Percentiles rank a stretch among this genome's conserved stretches.
phyloP scores from a whole-genome alignment of 768 basidiomycete genomes.

The Porphyrellus cyaneotinctus region DNA sequence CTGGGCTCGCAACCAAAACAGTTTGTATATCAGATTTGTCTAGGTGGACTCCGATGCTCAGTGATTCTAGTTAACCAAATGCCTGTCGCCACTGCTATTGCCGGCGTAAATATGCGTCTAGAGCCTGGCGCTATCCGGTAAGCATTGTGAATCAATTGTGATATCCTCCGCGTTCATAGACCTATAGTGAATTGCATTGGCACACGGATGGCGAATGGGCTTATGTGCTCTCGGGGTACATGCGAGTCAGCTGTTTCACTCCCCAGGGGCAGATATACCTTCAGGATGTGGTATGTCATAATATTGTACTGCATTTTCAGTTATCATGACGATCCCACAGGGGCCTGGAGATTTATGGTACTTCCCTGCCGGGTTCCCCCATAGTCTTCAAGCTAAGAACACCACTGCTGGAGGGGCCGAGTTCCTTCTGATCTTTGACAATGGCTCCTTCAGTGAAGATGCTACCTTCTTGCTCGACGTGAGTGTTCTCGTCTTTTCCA shows the following conservation, averaged over 20 bases:
- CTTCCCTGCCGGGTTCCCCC: constrained; percentile 55
- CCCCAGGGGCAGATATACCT: constrained; percentile 50
- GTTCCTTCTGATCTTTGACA: constrained; percentile 47
- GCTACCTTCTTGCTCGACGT: constrained; percentile 46
- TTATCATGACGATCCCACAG: constrained; percentile 15
- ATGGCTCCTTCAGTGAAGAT: constrained; percentile 50
- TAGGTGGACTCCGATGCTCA: not conserved
- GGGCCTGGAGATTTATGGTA: constrained; percentile 52
- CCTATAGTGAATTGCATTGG: constrained; percentile 41
- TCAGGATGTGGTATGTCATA: constrained; percentile 45
- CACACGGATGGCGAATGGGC: constrained; percentile 47
- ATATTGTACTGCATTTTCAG: constrained; percentile 4
- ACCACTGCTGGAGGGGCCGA: constrained; percentile 45
- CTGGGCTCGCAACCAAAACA: constrained; percentile 61
- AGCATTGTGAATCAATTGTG: not conserved
- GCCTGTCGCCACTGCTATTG: constrained; percentile 38
- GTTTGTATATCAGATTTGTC: constrained; percentile 28
- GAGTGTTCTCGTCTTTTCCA: not conserved
- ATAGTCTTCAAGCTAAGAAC: constrained; percentile 51
- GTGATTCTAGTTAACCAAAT: constrained; percentile 33
- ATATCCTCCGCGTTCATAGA: constrained; percentile 4
- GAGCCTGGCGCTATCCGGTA: constrained; percentile 42
- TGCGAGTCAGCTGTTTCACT: constrained; percentile 48
- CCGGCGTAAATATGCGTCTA: constrained; percentile 41
- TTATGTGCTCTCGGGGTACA: constrained; percentile 47